These are phyloP conservation scores for Populus euphratica DNA, from an alignment of 345 rosid species.

Conservation along the genomic window DNA sequence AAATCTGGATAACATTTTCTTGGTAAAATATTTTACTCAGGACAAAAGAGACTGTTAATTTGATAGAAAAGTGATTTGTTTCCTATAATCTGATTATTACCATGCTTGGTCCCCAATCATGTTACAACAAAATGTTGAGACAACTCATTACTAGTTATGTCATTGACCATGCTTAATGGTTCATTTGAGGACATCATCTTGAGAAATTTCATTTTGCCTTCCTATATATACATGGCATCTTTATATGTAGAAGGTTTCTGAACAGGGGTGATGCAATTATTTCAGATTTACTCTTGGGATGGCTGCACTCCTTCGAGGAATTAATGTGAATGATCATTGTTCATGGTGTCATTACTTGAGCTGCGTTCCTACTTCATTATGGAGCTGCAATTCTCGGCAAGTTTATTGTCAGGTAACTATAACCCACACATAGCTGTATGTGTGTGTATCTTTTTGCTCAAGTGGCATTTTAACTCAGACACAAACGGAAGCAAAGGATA, in stretches of 20 bases:
- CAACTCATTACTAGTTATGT: not conserved
- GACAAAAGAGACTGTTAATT: too few relatives aligned
- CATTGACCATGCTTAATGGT: not conserved
- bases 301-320: conserved; percentile 16
- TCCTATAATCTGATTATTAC: not conserved
- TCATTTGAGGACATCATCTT: not conserved
- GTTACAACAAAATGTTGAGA: not conserved
- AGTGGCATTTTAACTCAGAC: too few relatives aligned
- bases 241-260: not conserved
- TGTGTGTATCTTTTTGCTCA: too few relatives aligned
- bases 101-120: not conserved
- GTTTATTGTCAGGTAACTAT: conserved; percentile 60
- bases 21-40: too few relatives aligned
- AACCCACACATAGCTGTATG: not conserved
- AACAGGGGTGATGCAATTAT: not conserved
- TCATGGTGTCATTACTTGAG: conserved; percentile 24
- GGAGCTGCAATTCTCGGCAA: conserved; percentile 33
- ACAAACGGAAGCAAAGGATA: too few relatives aligned
- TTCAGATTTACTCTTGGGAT: conserved; percentile 27
- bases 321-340: conserved; percentile 11
- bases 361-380: conserved; percentile 17
- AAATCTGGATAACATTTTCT: too few relatives aligned
- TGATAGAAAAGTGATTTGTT: not conserved
- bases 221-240: not conserved
- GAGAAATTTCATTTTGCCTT: not conserved